phyloP scores from a whole-genome alignment of 306 rosid species.

The Cajanus cajan region DNA sequence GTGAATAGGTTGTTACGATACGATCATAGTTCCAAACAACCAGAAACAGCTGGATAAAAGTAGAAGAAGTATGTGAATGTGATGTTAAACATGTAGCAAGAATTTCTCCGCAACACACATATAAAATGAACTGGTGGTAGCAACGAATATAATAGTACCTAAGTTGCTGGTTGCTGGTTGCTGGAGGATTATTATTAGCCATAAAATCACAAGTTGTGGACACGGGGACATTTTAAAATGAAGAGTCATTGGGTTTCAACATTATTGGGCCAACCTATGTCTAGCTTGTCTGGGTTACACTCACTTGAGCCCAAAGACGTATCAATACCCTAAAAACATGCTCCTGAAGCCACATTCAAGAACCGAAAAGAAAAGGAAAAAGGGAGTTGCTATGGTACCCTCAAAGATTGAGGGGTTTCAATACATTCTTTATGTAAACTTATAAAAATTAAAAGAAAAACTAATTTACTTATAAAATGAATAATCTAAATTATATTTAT shows the following conservation, averaged over 20 bases:
- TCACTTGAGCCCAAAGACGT: not conserved
- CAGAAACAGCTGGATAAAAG: slow-evolving; percentile 3
- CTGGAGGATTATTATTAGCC: not conserved
- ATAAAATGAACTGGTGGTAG: not conserved
- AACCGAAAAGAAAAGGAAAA: not conserved
- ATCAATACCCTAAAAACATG: not conserved
- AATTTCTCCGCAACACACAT: not conserved
- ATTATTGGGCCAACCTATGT: not conserved
- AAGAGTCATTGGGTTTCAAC: not conserved
- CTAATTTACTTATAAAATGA: no score
- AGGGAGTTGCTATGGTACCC: no score
- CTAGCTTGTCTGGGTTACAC: not conserved
- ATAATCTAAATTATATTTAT: no score
- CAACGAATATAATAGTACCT: not conserved
- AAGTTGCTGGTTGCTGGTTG: no score
- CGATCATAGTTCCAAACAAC: not conserved
- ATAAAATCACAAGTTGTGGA: not conserved
- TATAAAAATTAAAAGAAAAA: no score
- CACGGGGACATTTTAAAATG: not conserved
- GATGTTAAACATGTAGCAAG: not conserved
- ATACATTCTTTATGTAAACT: no score
- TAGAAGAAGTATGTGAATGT: not conserved
- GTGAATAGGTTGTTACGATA: slow-evolving; percentile 9
- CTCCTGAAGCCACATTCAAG: not conserved
- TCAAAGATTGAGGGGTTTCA: no score